Evolutionary conservation across 768 basidiomycete species (phyloP).

Genomic region (Cystobasidium onofrii): DNA sequence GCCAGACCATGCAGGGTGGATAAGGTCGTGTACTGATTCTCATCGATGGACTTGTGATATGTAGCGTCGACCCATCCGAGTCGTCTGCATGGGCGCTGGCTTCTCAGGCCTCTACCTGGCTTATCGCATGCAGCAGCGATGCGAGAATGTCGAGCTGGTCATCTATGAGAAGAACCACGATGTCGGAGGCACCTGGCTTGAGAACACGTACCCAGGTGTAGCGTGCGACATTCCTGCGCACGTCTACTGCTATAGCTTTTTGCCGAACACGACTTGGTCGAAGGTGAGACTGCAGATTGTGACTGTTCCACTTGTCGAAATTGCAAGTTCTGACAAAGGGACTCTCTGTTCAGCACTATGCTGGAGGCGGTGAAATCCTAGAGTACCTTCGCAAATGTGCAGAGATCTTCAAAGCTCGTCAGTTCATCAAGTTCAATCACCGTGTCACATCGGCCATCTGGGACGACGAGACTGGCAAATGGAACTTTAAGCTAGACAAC

Average conservation of each 20-base stretch:
- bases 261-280: slow-evolving; percentile 27
- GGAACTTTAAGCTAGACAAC: slow-evolving; percentile 50
- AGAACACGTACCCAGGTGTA: slow-evolving; percentile 31
- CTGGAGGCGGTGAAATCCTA: slow-evolving; percentile 57
- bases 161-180: slow-evolving; percentile 31
- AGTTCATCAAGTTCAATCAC: slow-evolving; percentile 33
- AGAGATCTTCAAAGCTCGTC: slow-evolving; percentile 22
- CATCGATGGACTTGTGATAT: not conserved
- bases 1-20: not conserved
- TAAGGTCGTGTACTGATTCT: not conserved
- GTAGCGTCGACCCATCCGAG: slow-evolving; percentile 7
- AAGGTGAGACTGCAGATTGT: not conserved
- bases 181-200: slow-evolving; percentile 31
- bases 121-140: slow-evolving; percentile 27
- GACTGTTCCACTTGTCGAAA: not conserved
- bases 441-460: slow-evolving; percentile 54
- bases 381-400: slow-evolving; percentile 50
- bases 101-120: slow-evolving; percentile 29
- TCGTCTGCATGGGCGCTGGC: slow-evolving; percentile 32
- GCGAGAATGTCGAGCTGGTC: slow-evolving; percentile 31
- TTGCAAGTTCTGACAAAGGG: too few species aligned
- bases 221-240: slow-evolving; percentile 58
- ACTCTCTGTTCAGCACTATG: slow-evolving; percentile 49
- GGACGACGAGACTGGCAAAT: slow-evolving; percentile 53
- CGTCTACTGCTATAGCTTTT: slow-evolving; percentile 37